Evolutionary conservation across 2,329 filamentous ascomycete genomes (phyloP).

Genomic region (Claviceps citrina): DNA sequence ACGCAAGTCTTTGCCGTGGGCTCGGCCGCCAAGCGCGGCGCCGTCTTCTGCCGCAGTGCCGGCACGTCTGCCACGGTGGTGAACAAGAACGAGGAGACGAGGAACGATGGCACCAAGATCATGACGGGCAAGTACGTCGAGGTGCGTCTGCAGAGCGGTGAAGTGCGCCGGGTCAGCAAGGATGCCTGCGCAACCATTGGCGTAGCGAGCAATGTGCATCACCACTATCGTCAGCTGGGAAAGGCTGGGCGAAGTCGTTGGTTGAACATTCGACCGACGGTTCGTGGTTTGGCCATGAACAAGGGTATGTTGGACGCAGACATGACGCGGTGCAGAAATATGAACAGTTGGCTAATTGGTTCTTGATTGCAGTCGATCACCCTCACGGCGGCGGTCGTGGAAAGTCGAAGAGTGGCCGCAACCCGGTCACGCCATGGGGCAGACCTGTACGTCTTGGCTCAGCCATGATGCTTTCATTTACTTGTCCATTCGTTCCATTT

Average conservation of each 20-base stretch:
- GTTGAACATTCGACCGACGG: constrained; percentile 87
- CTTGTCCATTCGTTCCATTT: background rate
- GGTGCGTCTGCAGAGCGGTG: constrained; percentile 79
- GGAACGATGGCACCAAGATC: constrained; percentile 41
- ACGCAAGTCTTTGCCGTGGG: constrained; percentile 86
- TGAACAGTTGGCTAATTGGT: background rate
- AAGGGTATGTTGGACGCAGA: constrained; percentile 53
- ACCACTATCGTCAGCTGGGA: constrained; percentile 79
- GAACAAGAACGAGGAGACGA: constrained; percentile 68
- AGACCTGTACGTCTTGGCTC: constrained; percentile 54
- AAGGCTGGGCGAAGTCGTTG: constrained; percentile 90
- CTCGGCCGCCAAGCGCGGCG: constrained; percentile 54
- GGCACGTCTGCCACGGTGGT: constrained; percentile 83
- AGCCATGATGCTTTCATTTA: no score
- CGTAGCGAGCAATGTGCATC: constrained; percentile 81
- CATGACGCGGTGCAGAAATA: no score
- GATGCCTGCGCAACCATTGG: constrained; percentile 92
- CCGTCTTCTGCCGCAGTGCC: constrained; percentile 86
- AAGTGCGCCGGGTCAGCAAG: constrained; percentile 75
- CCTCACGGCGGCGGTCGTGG: constrained; percentile 97
- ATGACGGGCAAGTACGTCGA: constrained; percentile 66
- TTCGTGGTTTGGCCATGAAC: constrained; percentile 98
- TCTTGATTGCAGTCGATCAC: constrained; percentile 59
- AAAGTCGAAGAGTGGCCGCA: constrained; percentile 96
- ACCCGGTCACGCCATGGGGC: constrained; percentile 94